Evolutionary conservation across 179 eudicot genomes (phyloP), one percentile per base, ranked within the genome.

Genomic region (Sideroxylon spinosum): DNA sequence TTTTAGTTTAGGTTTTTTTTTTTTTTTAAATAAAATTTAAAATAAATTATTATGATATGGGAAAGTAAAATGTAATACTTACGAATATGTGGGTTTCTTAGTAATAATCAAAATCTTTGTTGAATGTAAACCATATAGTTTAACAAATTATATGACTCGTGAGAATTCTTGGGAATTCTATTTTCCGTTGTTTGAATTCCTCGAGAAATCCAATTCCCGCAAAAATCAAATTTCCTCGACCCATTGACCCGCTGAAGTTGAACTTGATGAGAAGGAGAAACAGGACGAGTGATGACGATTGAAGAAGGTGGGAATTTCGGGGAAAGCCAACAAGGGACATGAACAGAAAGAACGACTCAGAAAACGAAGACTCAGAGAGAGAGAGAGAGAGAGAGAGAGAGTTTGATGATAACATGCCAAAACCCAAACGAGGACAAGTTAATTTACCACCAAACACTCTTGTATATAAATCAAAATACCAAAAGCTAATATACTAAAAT

Each of bases 301-400:
- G 67, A 77, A 32, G 73, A 13, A 10, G 74, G 66, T 17, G 55
- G 44, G 55, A 77, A 23, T 11, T 69, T 22, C 65, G 74, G 20
- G 75, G 75, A 14, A 77, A 46, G 25, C 57, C 10, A 70, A 68
- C 28, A 14, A 56, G 56, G 14, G 17, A 44, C 68, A 69, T 32
- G 75, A 69, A 69, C 80, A 78, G 80, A 56, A 57, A 22, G 68
- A 78, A 37, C 75, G 68, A 32, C 69, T 48, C 75, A 57, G 74
- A 55, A 77, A 57, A 57, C 74, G 29, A 53, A 76, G 44, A 37
- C 44, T 37, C 64, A 28, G 9, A 48, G 29, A 19, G 20, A 16
- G 20, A 6, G 32, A 1, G 19, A 9, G 55, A 12, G 13, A 13
- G 19, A 73, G 53, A 46, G 55, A 37, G 20, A 52, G 37, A 46